phyloP scores from a whole-genome alignment of 371 early-diverging fungal species.

The Mucor racemosus region DNA sequence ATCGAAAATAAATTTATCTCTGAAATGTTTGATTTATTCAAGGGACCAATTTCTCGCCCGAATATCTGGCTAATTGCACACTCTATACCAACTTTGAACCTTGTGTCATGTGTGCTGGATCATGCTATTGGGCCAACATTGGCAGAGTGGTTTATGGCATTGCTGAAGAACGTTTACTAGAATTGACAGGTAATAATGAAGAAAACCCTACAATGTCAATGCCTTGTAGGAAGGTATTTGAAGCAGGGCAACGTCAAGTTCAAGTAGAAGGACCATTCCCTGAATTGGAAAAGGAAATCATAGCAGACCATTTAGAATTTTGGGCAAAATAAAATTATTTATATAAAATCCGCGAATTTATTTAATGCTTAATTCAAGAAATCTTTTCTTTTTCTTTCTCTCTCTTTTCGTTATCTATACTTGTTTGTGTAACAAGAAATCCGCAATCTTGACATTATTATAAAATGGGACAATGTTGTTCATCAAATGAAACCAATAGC shows the following conservation, averaged over 20 bases:
- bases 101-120: constrained; percentile 39
- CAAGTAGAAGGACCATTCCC: constrained; percentile 37
- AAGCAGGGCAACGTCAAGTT: constrained; percentile 30
- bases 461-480: constrained; percentile 85
- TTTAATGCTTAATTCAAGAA: not conserved
- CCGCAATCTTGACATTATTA: not conserved
- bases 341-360: not conserved
- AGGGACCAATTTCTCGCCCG: constrained; percentile 35
- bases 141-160: constrained; percentile 35
- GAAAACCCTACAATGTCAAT: constrained; percentile 37
- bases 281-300: constrained; percentile 35
- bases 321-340: constrained; percentile 22
- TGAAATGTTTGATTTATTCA: not conserved
- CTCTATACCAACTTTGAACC: constrained; percentile 43
- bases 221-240: constrained; percentile 38
- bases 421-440: not conserved
- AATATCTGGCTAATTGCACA: constrained; percentile 27
- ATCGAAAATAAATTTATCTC: too few relatives aligned
- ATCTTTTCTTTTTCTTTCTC: not conserved
- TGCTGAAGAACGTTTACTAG: constrained; percentile 25
- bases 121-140: constrained; percentile 38
- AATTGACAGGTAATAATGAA: constrained; percentile 28
- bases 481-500: constrained; percentile 66
- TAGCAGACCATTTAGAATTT: constrained; percentile 35
- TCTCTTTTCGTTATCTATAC: not conserved